These are phyloP conservation scores for Aphanomyces invadans DNA, from an alignment of 352 stramenopile genomes.

Conservation along the genomic window DNA sequence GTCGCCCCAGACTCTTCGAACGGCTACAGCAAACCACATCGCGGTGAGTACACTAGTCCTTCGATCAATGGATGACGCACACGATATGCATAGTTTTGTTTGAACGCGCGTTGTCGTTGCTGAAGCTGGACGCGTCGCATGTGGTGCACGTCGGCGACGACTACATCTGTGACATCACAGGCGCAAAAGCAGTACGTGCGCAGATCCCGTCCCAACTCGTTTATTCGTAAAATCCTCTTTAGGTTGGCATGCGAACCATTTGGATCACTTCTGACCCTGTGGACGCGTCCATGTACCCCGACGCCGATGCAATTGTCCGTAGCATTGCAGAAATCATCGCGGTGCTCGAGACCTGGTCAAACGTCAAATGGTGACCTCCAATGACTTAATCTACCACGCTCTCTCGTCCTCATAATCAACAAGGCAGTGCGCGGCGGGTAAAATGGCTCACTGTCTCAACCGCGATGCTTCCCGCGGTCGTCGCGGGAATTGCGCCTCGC, in stretches of 20 bases:
- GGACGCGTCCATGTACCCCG: conserved; percentile 31
- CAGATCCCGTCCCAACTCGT: not conserved
- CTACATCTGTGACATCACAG: conserved; percentile 61
- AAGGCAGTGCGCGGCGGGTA: too few species aligned
- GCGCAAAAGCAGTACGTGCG: conserved; percentile 38
- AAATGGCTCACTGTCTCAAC: too few species aligned
- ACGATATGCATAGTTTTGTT: conserved; percentile 40
- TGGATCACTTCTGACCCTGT: conserved; percentile 44
- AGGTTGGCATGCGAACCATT: conserved; percentile 48
- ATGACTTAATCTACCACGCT: too few species aligned
- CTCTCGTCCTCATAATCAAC: too few species aligned
- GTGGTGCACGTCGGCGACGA: conserved; percentile 70
- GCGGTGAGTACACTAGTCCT: too few species aligned
- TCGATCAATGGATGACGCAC: not conserved
- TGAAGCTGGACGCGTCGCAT: conserved; percentile 29
- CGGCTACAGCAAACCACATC: conserved; percentile 34
- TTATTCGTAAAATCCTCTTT: not conserved
- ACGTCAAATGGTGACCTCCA: too few species aligned
- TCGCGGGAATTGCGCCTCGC: too few species aligned
- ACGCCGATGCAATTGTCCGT: conserved; percentile 54
- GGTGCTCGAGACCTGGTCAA: not conserved
- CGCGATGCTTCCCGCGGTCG: too few species aligned
- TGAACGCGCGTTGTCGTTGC: conserved; percentile 34
- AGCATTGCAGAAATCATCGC: conserved; percentile 35
- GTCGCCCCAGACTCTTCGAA: conserved; percentile 44